Base-by-base conservation (phyloP, 2,329 filamentous ascomycete species). In the Aspergillus chevalieri region DNA sequence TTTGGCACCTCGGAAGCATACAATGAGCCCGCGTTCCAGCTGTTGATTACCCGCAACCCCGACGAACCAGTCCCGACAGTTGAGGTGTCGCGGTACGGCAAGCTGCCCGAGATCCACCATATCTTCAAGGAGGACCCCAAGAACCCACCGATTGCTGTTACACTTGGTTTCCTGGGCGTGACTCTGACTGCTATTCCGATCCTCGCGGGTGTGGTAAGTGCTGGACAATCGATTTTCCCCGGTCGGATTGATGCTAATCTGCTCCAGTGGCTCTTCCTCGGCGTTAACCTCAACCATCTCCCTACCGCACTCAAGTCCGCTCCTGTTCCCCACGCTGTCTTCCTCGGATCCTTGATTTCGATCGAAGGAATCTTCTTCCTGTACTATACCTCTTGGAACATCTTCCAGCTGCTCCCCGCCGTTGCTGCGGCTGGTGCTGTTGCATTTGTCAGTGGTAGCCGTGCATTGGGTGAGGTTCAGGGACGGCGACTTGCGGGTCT, bases 301-400 rank as follows among this genome's bases (percentile, higher is more conserved):
- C 70, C 81, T 47, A 86, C 86, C 66, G 92, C 93, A 7, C 72
- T 96, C 46, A 75, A 81, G 50, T 77, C 80, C 19, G 87, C 89
- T 1, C 92, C 93, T 2, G 60, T 95, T 41, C 85, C 92, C 4
- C 92, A 98, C 67, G 76, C 76, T 26, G 69, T 90, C 30, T 98
- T 97, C 76, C 87, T 94, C 59, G 87, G 87, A 46, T 95, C 90
- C 4, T 83, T 98, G 49, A 53, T 95, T 36, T 83, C 84, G 19
- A 87, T 98, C 77, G 93, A 98, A 70, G 87, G 81, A 14, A 84
- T 95, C 49, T 96, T 98, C 74, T 92, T 93, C 76, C 74, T 95
- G 57, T 98, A 98, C 79, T 97, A 97, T 73, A 86, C 81, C 47
- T 82, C 75, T 64, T 96, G 92, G 91, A 95, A 85, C 64, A 77